Evolutionary conservation across 345 rosid genomes (phyloP), one percentile per base, ranked within the genome.

Genomic region (Citrus sp.): DNA sequence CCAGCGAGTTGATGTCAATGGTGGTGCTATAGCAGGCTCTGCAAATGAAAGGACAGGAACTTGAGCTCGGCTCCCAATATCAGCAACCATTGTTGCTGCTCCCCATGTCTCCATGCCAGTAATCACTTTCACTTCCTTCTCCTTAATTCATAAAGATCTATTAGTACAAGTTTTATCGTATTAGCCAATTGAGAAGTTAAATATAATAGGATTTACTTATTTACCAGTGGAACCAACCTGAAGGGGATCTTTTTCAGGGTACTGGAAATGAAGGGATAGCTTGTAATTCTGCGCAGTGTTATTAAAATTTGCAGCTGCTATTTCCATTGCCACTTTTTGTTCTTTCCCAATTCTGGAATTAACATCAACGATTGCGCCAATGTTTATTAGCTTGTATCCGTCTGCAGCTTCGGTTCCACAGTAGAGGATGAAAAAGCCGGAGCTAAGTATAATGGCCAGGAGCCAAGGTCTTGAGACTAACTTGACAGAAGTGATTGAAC

Each of bases 291-390:
- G 49, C 1, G 80, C 78, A 3, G 0, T 13, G 6, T 7, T 63
- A 73, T 82, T 85, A 84, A 74, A 83, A 58, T 80, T 76, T 30
- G n/a, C 75, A 68, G 81, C 85, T 16, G 91, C 88, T 13, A 86
- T 74, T 78, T 85, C 84, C 78, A 90, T 72, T 1, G 90, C 91
- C 2, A 75, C 76, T 78, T 73, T 84, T 81, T 79, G 78, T 78
- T 87, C 89, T 73, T 76, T 85, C 38, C 86, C 86, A 18, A 40
- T 80, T 22, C 84, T 80, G 2, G 89, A 80, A 72, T 72, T 74
- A 7, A 37, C 51, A 68, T 89, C 84, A 70, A 89, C 73, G 80
- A 88, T 79, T 46, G 83, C 90, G 9, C 92, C 90, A 37, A 89
- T 80, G 67, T 86, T 78, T 7, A 75, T 74, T 25, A 75, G 12